Evolutionary conservation across 208 protist species (phyloP).

Genomic region (Trypanosoma congolense): DNA sequence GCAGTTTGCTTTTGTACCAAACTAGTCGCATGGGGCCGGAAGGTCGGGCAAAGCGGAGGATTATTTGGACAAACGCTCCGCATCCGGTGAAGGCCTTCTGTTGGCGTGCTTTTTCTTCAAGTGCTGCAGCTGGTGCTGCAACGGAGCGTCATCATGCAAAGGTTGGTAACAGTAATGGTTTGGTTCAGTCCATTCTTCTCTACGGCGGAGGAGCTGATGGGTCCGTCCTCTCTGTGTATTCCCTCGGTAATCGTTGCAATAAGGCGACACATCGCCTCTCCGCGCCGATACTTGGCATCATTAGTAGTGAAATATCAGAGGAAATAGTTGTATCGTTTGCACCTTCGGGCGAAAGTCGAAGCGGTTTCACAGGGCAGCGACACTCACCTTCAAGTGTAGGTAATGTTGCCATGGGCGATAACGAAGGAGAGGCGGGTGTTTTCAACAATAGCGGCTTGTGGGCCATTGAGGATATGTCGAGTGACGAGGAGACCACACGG

Average conservation of each 20-base stretch:
- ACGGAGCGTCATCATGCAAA: not conserved
- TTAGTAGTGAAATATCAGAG: slow-evolving; percentile 21
- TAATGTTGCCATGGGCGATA: not conserved
- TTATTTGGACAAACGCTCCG: slow-evolving; percentile 16
- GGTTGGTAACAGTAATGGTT: slow-evolving; percentile 4
- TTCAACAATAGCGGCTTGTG: slow-evolving; percentile 1
- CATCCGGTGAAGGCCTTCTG: slow-evolving; percentile 31
- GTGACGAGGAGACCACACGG: slow-evolving; percentile 10
- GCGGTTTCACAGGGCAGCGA: not conserved
- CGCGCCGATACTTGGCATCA: slow-evolving; percentile 19
- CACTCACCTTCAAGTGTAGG: slow-evolving; percentile 1
- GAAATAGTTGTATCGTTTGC: slow-evolving; percentile 25
- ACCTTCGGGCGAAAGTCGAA: not conserved
- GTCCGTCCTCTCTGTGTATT: slow-evolving; percentile 27
- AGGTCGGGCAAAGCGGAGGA: slow-evolving; percentile 9
- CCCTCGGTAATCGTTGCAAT: slow-evolving; percentile 5
- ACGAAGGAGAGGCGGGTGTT: slow-evolving; percentile 10
- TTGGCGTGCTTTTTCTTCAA: slow-evolving; percentile 20
- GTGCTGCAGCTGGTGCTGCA: not conserved
- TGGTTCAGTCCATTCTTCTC: slow-evolving; percentile 19
- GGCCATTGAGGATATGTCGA: slow-evolving; percentile 6
- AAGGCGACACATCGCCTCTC: slow-evolving; percentile 15
- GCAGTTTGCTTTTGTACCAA: slow-evolving; percentile 30
- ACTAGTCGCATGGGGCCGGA: slow-evolving; percentile 15
- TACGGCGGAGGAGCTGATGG: slow-evolving; percentile 25